Evolutionary conservation across 2,329 filamentous ascomycete species (phyloP).

Genomic region (Fusarium brevicatenulatum): DNA sequence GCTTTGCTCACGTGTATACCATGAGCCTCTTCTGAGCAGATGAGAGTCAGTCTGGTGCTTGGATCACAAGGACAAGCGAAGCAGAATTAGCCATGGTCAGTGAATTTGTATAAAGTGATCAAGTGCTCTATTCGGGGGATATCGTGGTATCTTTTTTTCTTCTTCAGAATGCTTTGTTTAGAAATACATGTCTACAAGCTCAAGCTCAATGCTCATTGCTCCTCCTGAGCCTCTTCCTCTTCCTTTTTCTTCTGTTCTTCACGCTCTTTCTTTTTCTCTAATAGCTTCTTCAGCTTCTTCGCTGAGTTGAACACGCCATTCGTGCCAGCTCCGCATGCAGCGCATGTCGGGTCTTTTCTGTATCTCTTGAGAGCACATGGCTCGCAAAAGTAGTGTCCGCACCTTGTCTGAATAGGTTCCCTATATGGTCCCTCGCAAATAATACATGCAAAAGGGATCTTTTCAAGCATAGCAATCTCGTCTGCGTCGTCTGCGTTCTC

Average conservation of each 20-base stretch:
- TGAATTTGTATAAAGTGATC: background rate
- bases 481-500: slow-evolving; percentile 57
- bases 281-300: slow-evolving; percentile 81
- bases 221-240: slow-evolving; percentile 60
- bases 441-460: slow-evolving; percentile 89
- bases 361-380: slow-evolving; percentile 88
- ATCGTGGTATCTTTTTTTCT: slow-evolving; percentile 22
- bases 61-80: slow-evolving; percentile 16
- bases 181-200: slow-evolving; percentile 2
- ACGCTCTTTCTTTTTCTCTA: slow-evolving; percentile 77
- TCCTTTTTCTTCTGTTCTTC: slow-evolving; percentile 64
- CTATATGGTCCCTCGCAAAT: slow-evolving; percentile 85
- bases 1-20: slow-evolving; percentile 20
- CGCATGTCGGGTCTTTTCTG: slow-evolving; percentile 85
- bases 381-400: slow-evolving; percentile 96
- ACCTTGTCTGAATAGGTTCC: slow-evolving; percentile 85
- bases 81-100: background rate
- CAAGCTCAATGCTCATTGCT: background rate
- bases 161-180: background rate
- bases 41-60: slow-evolving; percentile 10
- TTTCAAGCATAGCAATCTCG: slow-evolving; percentile 79
- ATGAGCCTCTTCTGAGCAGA: background rate
- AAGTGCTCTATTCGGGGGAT: background rate
- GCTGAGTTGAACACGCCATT: slow-evolving; percentile 91
- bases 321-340: slow-evolving; percentile 85